These are phyloP conservation scores for Pleoardoris graminearum DNA, from an alignment of 2,329 filamentous ascomycete species.

Conservation along the genomic window DNA sequence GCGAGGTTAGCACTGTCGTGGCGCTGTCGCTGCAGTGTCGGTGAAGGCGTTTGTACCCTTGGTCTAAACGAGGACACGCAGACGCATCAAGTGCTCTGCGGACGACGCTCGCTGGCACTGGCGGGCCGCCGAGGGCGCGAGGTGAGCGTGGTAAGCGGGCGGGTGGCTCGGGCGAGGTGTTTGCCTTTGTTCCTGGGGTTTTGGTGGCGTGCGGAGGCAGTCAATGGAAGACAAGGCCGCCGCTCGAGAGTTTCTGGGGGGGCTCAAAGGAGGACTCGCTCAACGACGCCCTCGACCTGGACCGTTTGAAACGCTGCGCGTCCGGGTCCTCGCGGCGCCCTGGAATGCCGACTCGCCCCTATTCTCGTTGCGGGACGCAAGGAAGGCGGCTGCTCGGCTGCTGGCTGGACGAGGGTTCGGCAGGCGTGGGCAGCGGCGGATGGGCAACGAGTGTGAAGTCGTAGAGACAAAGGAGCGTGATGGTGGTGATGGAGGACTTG, in stretches of 20 bases:
- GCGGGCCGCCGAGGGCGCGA: constrained; percentile 12
- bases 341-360: constrained; percentile 44
- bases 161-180: background rate
- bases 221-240: constrained; percentile 1
- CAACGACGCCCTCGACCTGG: constrained; percentile 37
- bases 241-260: constrained; percentile 17
- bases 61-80: constrained; percentile 25
- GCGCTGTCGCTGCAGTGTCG: constrained; percentile 7
- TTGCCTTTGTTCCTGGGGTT: background rate
- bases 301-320: constrained; percentile 42
- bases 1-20: constrained; percentile 26
- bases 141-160: constrained; percentile 5
- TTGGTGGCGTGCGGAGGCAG: constrained; percentile 4
- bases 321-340: constrained; percentile 34
- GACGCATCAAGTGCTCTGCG: constrained; percentile 29
- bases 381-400: constrained; percentile 28
- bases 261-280: constrained; percentile 36
- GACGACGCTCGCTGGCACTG: constrained; percentile 12
- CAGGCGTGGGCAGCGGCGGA: constrained; percentile 4
- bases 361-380: constrained; percentile 28
- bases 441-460: constrained; percentile 34
- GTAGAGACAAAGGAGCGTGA: constrained; percentile 30
- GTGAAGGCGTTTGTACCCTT: constrained; percentile 24
- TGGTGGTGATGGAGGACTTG: constrained; percentile 24
- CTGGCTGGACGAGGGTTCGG: constrained; percentile 11